Evolutionary conservation across 139 green algal genomes (phyloP).

Genomic region (Limnomonas spitsbergensis): DNA sequence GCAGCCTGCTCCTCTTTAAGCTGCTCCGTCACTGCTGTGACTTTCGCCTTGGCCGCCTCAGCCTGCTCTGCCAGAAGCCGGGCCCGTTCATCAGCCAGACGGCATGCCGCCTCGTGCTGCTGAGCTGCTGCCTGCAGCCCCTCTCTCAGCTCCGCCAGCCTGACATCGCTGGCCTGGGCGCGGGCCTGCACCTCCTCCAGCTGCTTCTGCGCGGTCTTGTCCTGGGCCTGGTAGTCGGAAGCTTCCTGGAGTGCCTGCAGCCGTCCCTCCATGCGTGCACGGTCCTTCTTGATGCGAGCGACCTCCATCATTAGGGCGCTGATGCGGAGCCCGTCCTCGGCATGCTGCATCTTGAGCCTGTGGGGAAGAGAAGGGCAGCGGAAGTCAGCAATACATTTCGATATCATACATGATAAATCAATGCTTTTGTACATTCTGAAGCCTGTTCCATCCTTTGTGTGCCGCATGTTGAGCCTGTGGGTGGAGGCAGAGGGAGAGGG

Average conservation of each 20-base stretch:
- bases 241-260: not conserved
- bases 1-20: too few species aligned
- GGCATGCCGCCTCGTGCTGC: too few species aligned
- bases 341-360: slow-evolving; percentile 8
- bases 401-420: too few species aligned
- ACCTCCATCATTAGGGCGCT: not conserved
- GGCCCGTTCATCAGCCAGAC: too few species aligned
- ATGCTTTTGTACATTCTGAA: too few species aligned
- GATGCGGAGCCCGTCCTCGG: not conserved
- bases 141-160: not conserved
- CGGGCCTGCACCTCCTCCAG: not conserved
- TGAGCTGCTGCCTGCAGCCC: not conserved
- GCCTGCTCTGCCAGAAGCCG: too few species aligned
- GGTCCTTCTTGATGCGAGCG: slow-evolving; percentile 7
- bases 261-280: not conserved
- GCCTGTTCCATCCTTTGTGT: too few species aligned
- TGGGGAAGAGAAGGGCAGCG: not conserved
- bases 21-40: too few species aligned
- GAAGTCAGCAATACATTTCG: too few species aligned
- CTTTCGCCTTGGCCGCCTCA: too few species aligned
- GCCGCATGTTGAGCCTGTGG: too few species aligned
- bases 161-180: not conserved
- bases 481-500: too few species aligned
- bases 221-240: not conserved
- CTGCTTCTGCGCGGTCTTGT: not conserved